Evolutionary conservation across 495 filamentous ascomycete species (phyloP), one percentile per base, ranked within the genome.

Genomic region (Cudoniella acicularis): DNA sequence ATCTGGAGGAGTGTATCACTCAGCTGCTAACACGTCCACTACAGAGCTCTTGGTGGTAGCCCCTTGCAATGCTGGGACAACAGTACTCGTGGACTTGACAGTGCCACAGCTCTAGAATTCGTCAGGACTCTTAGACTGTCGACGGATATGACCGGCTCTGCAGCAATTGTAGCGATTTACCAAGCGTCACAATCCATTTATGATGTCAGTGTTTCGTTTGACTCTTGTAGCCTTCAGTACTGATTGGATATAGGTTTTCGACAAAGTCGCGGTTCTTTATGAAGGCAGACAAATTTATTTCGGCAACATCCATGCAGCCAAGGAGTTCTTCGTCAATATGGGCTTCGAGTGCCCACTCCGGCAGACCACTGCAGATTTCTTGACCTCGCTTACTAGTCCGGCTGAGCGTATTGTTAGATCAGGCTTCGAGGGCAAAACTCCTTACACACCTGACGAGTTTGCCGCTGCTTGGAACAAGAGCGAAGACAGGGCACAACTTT

Each of bases 241-340:
- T 30, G 55, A 49, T 26, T 42, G 63, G 57, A 54, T 11, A 20
- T 30, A 64, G 62, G 46, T 78, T 6, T 93, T 94, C 61, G 88
- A 94, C 71, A 91, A 91, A 72, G 87, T 83, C 16, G 78, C 85
- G 22, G 83, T 94, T 10, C 73, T 94, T 10, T 92, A 94, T 64
- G 89, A 92, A 68, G 90, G 90, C 22, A 83, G 87, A 26, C 88
- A 93, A 65, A 93, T 94, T 60, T 93, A 85, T 71, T 93, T 92
- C 60, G 90, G 90, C 2, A 72, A 70, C 11, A 80, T 83, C 8
- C 63, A 71, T 50, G 76, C 76, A 26, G 90, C 88, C 6, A 86
- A 79, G 64, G 77, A 79, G 42, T 92, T 85, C 70, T 93, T 93
- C 58, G 67, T 82, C 47, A 73, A 88, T 42, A 83, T 94, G 68